Conservation (phyloP, 2,329 filamentous ascomycete genomes). For the Hortaea sp. region DNA sequence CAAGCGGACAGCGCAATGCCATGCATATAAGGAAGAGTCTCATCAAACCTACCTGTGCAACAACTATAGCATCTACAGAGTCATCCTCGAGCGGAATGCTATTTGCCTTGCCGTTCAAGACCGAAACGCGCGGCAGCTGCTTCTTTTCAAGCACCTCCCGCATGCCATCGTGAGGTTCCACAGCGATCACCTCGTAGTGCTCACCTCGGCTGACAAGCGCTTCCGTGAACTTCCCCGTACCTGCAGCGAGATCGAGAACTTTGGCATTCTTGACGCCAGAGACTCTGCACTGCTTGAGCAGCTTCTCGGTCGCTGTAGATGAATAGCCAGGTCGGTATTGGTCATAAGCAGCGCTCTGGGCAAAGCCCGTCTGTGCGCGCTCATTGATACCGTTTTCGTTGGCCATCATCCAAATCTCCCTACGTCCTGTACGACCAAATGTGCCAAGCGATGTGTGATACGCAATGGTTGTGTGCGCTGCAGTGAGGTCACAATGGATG, state of each 20-base stretch:
- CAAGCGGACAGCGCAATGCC: background rate
- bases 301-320: conserved; percentile 44
- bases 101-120: conserved; percentile 49
- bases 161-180: conserved; percentile 61
- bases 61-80: conserved; percentile 55
- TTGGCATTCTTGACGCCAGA: conserved; percentile 32
- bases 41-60: conserved; percentile 50
- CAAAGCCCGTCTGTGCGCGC: conserved; percentile 45
- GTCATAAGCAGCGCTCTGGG: conserved; percentile 56
- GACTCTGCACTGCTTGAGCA: conserved; percentile 49
- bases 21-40: background rate
- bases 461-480: too few species aligned
- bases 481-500: too few species aligned
- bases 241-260: conserved; percentile 56
- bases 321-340: conserved; percentile 59
- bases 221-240: conserved; percentile 63
- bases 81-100: conserved; percentile 46
- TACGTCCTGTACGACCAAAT: too few species aligned
- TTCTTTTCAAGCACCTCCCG: conserved; percentile 51
- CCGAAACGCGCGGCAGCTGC: conserved; percentile 43
- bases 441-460: too few species aligned
- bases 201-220: conserved; percentile 49
- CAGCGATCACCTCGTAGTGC: conserved; percentile 48
- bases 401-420: background rate
- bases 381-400: conserved; percentile 8